Evolutionary conservation across 169 alveolate species (phyloP), one percentile per base, ranked within the genome.

Genomic region (Plasmodium berghei): DNA sequence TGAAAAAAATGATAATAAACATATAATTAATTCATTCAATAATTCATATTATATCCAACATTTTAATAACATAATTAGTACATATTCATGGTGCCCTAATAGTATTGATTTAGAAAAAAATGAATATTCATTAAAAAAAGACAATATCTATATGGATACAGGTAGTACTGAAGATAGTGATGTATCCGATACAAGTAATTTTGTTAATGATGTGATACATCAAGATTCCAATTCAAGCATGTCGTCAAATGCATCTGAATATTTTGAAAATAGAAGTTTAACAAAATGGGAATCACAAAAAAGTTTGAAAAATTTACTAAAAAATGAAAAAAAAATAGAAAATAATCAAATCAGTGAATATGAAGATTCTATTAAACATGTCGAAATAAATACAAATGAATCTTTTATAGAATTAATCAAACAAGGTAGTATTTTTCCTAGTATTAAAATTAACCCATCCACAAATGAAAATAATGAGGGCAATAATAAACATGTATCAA

Each of bases 11-110:
- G 6, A 10, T 26, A 73, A 16, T 14, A 58, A 73, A 45, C 56
- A 42, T 48, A 40, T 34, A 5, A 56, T 63, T 63, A 54, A 67
- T 22, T n/a, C 54, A 18, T 54, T 80, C 20, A 24, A 80, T 48
- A 66, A 80, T 54, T 55, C 90, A 10, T 54, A 67, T 26, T 80
- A 80, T 55, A 80, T 80, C 48, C 58, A 80, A 55, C 83, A 40
- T 59, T 80, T 80, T 56, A 80, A 80, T 54, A 54, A 45, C 59
- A 80, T 80, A 49, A 66, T 80, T 80, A 80, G 46, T 14, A 80
- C 90, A 8, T 80, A 80, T 45, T 80, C 90, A n/a, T 80, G 90
- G 90, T 80, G 85, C 55, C 77, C 77, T 52, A 83, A 80, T 40
- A 80, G 69, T 34, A n/a, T 63, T 20, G 20, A 63, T 22, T 48